Conservation (phyloP, 805 yeast species). For the Sungouiella thailandica region DNA sequence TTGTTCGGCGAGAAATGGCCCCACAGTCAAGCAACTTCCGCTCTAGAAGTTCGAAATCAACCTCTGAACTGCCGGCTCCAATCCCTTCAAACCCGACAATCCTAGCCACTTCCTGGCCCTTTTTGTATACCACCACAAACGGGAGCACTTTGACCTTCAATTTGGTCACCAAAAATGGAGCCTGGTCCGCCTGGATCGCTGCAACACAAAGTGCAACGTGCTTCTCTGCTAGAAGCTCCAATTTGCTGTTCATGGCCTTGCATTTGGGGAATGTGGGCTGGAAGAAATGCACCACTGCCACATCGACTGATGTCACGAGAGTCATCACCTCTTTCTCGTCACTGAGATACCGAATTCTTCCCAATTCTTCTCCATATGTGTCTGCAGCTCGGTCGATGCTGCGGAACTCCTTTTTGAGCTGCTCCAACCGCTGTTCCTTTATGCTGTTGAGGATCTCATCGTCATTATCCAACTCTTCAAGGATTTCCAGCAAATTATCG, state of each 20-base stretch:
- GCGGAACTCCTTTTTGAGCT: conserved; percentile 44
- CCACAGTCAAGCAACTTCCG: conserved; percentile 14
- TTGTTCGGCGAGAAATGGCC: conserved; percentile 30
- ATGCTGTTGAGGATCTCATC: conserved; percentile 43
- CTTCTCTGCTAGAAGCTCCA: conserved; percentile 45
- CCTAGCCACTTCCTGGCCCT: conserved; percentile 55
- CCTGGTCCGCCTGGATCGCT: conserved; percentile 54
- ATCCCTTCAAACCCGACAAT: conserved; percentile 68
- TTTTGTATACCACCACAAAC: conserved; percentile 54
- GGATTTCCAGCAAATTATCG: conserved; percentile 39
- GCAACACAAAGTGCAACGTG: conserved; percentile 53
- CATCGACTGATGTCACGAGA: conserved; percentile 37
- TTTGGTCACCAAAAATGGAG: conserved; percentile 68
- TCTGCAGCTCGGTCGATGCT: conserved; percentile 20
- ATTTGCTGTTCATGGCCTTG: conserved; percentile 46
- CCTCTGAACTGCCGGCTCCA: conserved; percentile 42
- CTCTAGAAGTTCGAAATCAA: conserved; percentile 48
- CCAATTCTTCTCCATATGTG: conserved; percentile 33
- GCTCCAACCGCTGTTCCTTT: conserved; percentile 60
- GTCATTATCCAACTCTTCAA: conserved; percentile 42
- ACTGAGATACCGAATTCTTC: conserved; percentile 22
- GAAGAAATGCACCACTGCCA: conserved; percentile 52
- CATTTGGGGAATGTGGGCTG: conserved; percentile 61
- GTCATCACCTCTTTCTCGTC: conserved; percentile 58
- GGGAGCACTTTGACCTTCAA: conserved; percentile 67